A percentile compares a stretch with the other conserved stretches of the same genome.
Evolutionary conservation across 371 early-diverging fungal species (phyloP).

Genomic region (Nematocida homosporus): DNA sequence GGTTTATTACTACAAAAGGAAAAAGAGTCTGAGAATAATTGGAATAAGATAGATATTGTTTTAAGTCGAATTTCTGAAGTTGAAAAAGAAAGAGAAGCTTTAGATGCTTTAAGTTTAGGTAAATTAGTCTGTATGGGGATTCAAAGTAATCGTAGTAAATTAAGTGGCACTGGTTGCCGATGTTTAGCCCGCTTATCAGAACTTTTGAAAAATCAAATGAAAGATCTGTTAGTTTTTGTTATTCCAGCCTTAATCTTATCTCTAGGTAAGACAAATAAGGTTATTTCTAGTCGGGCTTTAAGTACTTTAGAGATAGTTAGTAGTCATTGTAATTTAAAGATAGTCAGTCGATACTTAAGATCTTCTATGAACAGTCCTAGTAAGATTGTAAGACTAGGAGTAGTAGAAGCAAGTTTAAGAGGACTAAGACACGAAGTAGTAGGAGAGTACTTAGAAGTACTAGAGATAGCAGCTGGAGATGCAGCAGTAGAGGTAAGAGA

Average conservation of each 20-base stretch:
- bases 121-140: constrained; percentile 27
- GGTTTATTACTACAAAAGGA: constrained; percentile 34
- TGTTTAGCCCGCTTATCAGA: constrained; percentile 13
- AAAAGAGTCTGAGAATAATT: constrained; percentile 52
- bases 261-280: constrained; percentile 36
- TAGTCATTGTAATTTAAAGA: not conserved
- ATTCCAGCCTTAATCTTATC: constrained; percentile 14
- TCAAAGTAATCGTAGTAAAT: constrained; percentile 49
- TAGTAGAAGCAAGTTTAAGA: constrained; percentile 21
- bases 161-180: constrained; percentile 51
- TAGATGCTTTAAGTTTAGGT: not conserved
- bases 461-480: constrained; percentile 22
- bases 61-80: constrained; percentile 9
- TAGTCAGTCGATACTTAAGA: constrained; percentile 2
- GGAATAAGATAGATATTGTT: constrained; percentile 46
- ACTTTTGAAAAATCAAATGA: not conserved
- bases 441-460: constrained; percentile 1
- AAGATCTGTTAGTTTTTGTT: constrained; percentile 9
- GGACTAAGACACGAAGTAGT: constrained; percentile 6
- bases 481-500: constrained; percentile 24
- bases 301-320: not conserved
- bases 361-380: not conserved
- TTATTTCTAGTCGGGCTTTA: constrained; percentile 37
- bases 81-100: constrained; percentile 14
- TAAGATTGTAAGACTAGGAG: constrained; percentile 25